Percentiles rank a stretch among this genome's conserved stretches.
Conservation (phyloP, 352 stramenopile genomes). For the Pythium apleroticum region DNA sequence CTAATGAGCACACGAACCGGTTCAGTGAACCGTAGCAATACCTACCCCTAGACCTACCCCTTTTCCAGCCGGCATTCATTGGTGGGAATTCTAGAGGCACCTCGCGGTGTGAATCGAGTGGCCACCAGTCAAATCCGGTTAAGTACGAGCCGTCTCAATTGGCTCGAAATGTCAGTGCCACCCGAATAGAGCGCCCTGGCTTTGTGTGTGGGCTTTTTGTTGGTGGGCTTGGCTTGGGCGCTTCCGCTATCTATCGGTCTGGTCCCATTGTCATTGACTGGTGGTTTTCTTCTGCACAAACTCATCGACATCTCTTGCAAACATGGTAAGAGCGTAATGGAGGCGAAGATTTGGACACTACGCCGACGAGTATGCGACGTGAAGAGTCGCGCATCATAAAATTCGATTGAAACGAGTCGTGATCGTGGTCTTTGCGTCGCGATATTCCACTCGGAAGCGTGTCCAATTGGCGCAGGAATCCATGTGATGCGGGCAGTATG, state of each 20-base stretch:
- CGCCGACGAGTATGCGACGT: background rate
- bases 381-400: slow-evolving; percentile 11
- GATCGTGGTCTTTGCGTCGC: slow-evolving; percentile 16
- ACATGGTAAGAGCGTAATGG: slow-evolving; percentile 48
- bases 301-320: slow-evolving; percentile 85
- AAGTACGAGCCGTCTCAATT: slow-evolving; percentile 23
- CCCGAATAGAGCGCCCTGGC: slow-evolving; percentile 19
- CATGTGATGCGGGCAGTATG: background rate
- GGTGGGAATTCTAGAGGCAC: slow-evolving; percentile 19
- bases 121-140: slow-evolving; percentile 24
- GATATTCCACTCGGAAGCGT: slow-evolving; percentile 6
- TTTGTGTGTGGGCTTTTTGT: slow-evolving; percentile 11
- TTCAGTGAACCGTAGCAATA: slow-evolving; percentile 19
- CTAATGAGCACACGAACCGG: slow-evolving; percentile 10
- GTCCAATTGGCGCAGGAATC: background rate
- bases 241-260: slow-evolving; percentile 27
- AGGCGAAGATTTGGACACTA: background rate
- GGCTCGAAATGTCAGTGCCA: slow-evolving; percentile 18
- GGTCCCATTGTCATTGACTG: slow-evolving; percentile 39
- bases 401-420: slow-evolving; percentile 6
- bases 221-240: slow-evolving; percentile 2
- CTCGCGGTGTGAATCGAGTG: slow-evolving; percentile 26
- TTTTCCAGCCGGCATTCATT: slow-evolving; percentile 5
- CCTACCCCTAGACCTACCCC: slow-evolving; percentile 22
- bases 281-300: slow-evolving; percentile 69